Conservation (phyloP, 2,329 filamentous ascomycete genomes). For the Fusarium sp. region DNA sequence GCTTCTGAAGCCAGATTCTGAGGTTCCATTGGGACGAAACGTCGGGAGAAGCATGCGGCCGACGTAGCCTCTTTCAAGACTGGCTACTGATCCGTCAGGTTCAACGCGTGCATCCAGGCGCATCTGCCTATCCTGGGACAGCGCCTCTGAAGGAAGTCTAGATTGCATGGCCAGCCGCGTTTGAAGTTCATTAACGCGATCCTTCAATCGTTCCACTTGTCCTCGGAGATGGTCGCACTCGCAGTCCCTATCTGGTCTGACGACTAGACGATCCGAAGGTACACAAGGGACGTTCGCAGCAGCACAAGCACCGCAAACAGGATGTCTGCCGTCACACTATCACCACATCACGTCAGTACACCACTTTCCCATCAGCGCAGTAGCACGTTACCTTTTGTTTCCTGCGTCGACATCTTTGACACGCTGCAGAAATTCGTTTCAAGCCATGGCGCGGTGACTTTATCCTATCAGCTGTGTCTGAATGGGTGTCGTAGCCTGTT, state of each 20-base stretch:
- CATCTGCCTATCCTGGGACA: not conserved
- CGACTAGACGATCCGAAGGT: slow-evolving; percentile 39
- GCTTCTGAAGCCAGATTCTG: slow-evolving; percentile 37
- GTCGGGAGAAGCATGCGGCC: slow-evolving; percentile 42
- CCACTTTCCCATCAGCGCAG: no score
- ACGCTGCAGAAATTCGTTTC: slow-evolving; percentile 39
- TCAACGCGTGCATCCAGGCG: not conserved
- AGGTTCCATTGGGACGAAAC: slow-evolving; percentile 13
- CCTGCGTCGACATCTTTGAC: slow-evolving; percentile 40
- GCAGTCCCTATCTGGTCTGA: slow-evolving; percentile 37
- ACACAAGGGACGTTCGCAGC: slow-evolving; percentile 34
- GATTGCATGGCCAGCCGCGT: slow-evolving; percentile 22
- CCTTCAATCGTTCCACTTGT: slow-evolving; percentile 32
- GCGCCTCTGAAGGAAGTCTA: not conserved
- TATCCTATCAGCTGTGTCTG: slow-evolving; percentile 6
- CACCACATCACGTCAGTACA: not conserved
- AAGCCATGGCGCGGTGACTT: slow-evolving; percentile 32
- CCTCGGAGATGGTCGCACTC: slow-evolving; percentile 37
- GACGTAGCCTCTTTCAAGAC: slow-evolving; percentile 29
- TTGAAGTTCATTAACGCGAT: slow-evolving; percentile 31
- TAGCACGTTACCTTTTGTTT: slow-evolving; percentile 39
- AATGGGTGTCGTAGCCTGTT: slow-evolving; percentile 19
- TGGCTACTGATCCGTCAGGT: slow-evolving; percentile 21
- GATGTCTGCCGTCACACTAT: slow-evolving; percentile 41
- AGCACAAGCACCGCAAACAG: slow-evolving; percentile 36